A percentile compares a stretch with the other conserved stretches of the same genome.
Conservation (phyloP, 164 flowering plant genomes). For the Piper betle region DNA sequence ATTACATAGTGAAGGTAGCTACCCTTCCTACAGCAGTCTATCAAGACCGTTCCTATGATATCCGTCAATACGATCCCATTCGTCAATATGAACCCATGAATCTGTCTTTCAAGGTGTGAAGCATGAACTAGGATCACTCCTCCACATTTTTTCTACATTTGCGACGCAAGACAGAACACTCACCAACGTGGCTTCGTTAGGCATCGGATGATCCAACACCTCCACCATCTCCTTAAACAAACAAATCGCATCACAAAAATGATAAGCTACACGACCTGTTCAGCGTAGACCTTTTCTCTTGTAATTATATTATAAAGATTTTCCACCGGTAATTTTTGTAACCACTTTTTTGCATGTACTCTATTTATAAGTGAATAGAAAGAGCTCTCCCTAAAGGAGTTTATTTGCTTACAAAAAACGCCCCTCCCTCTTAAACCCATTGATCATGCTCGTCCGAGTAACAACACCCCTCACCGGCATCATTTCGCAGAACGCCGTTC, state of each 20-base stretch:
- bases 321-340: no score
- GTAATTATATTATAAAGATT: no score
- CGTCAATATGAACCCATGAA: slow-evolving; percentile 47
- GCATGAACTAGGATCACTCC: slow-evolving; percentile 20
- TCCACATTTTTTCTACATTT: slow-evolving; percentile 23
- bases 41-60: slow-evolving; percentile 46
- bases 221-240: slow-evolving; percentile 43
- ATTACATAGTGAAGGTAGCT: slow-evolving; percentile 34
- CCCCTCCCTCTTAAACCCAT: slow-evolving; percentile 42
- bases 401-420: no score
- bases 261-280: no score
- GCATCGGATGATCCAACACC: slow-evolving; percentile 25
- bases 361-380: no score
- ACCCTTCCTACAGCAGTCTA: slow-evolving; percentile 55
- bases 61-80: slow-evolving; percentile 24
- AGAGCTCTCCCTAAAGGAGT: no score
- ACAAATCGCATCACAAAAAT: slow-evolving; percentile 35
- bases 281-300: no score
- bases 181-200: slow-evolving; percentile 76
- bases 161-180: slow-evolving; percentile 54
- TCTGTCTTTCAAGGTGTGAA: slow-evolving; percentile 42
- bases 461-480: slow-evolving; percentile 52
- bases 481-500: slow-evolving; percentile 35
- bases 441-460: slow-evolving; percentile 70
- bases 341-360: no score